Evolutionary conservation across 352 stramenopile genomes (phyloP), one percentile per base, ranked within the genome.

Genomic region (Globisporangium solare): DNA sequence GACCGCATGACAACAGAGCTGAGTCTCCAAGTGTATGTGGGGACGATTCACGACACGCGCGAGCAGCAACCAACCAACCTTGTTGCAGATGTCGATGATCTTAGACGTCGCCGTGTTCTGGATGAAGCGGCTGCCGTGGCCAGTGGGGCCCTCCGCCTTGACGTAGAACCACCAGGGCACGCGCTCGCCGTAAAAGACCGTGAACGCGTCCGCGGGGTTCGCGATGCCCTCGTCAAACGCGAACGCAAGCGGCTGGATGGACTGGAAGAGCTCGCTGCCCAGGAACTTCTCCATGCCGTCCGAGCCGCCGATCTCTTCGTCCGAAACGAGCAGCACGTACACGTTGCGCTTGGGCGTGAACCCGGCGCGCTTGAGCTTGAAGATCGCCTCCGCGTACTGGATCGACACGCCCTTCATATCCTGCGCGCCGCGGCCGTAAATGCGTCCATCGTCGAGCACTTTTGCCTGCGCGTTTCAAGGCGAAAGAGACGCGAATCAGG

Each of bases 371-470:
- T 81, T 86, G 17, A 98, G 67, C 1, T 74, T 62, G 11, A 79
- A 63, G 13, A 98, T 71, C 0, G 94, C 92, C 56, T 97, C 87
- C 7, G 97, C 79, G 67, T 99, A 99, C 70, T 99, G 96, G 47
- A 98, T 86, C 60, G 87, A 97, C 7, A 99, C 94, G 68, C 90
- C 96, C 67, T 98, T 98, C 94, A 98, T 98, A 66, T 98, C 94
- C 66, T 98, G 93, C 17, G 89, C 61, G 17, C 89, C 92, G 32
- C 89, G 77, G 55, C 84, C 92, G 61, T 97, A 97, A 58, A 98
- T 97, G 54, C 79, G 81, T 13, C 79, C 88, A 61, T 97, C 76
- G 45, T 91, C 80, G 27, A 85, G 71, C 27, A 90, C 66, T 32
- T 89, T 89, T 2, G 62, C 66, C 64, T 88, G 21, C 41, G 27